A percentile compares a stretch with the other conserved stretches of the same genome.
phyloP scores from a whole-genome alignment of 345 rosid species.

The Firmiana major region DNA sequence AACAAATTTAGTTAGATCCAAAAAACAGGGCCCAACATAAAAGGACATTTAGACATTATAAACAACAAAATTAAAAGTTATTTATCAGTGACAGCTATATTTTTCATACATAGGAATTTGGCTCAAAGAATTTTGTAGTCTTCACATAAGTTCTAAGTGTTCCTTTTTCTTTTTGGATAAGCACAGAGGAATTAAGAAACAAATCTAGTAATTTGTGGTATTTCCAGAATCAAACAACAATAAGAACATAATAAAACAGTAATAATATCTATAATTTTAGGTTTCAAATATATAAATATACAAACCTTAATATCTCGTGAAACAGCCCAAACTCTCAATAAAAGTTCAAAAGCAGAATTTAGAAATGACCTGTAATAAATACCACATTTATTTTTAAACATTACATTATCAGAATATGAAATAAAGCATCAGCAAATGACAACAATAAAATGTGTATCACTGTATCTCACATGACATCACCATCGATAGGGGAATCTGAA shows the following conservation, averaged over 20 bases:
- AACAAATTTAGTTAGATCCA: background rate
- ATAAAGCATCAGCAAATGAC: conserved; percentile 18
- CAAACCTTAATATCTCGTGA: conserved; percentile 88
- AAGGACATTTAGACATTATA: background rate
- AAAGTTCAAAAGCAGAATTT: conserved; percentile 91
- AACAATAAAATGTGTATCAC: conserved; percentile 34
- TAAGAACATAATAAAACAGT: conserved; percentile 4
- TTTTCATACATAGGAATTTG: background rate
- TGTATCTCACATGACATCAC: conserved; percentile 81
- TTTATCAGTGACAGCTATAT: background rate
- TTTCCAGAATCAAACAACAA: conserved; percentile 5
- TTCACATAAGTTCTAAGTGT: background rate
- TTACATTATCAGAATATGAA: background rate
- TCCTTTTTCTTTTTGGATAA: background rate
- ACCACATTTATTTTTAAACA: conserved; percentile 20
- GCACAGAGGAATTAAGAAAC: background rate
- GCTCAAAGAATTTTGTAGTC: background rate
- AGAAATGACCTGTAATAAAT: conserved; percentile 71
- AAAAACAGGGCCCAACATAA: background rate
- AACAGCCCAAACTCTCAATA: conserved; percentile 87
- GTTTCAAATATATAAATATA: background rate
- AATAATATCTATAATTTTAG: background rate
- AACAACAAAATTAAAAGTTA: background rate
- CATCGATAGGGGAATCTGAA: conserved; percentile 59
- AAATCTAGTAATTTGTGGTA: background rate